Percentiles rank a stretch among this genome's conserved stretches.
phyloP scores from a whole-genome alignment of 1,284 basidiomycete genomes.

The Leccinum subatratum region DNA sequence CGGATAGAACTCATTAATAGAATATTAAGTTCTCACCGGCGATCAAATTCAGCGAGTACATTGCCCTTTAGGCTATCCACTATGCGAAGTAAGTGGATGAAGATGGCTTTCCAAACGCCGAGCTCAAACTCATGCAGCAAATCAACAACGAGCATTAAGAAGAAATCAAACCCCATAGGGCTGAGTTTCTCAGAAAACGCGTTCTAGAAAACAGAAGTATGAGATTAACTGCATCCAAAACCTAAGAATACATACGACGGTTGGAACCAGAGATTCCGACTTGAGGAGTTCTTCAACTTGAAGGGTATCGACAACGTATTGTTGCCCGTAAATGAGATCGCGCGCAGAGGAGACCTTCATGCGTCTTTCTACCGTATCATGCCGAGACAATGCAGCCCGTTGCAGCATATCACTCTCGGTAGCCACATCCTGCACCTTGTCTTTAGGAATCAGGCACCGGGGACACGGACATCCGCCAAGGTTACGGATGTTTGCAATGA shows the following conservation, averaged over 20 bases:
- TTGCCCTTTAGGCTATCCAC: no score
- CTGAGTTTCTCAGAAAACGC: neutral
- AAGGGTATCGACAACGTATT: neutral
- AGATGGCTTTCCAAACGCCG: no score
- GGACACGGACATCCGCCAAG: no score
- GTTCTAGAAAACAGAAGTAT: neutral
- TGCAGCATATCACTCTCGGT: neutral
- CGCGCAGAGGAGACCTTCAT: neutral
- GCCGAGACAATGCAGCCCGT: neutral
- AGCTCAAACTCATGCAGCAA: no score
- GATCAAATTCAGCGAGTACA: no score
- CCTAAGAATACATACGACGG: neutral
- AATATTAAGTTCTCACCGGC: no score
- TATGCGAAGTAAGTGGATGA: no score
- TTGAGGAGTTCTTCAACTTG: neutral
- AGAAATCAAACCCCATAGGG: neutral
- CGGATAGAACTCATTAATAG: no score
- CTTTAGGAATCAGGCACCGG: no score
- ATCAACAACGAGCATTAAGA: neutral
- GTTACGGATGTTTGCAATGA: no score
- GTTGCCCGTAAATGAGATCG: neutral
- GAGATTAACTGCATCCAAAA: neutral
- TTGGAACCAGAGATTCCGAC: neutral
- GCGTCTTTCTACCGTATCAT: neutral
- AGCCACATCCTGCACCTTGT: neutral